Evolutionary conservation across 2,329 filamentous ascomycete species (phyloP).

Genomic region (Cladosporium austrohemisphaericum): DNA sequence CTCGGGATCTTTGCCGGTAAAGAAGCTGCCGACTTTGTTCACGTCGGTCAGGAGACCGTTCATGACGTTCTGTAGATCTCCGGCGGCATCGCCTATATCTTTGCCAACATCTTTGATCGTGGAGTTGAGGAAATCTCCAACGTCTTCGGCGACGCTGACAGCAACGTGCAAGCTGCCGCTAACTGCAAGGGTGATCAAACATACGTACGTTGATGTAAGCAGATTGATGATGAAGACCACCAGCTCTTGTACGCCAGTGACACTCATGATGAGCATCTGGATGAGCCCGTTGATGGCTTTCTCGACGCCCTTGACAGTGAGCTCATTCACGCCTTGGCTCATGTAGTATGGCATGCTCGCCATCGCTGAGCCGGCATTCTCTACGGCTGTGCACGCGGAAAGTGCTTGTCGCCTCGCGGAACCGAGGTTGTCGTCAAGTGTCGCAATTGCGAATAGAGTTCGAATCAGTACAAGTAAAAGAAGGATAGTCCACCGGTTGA

Average conservation of each 20-base stretch:
- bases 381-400: slow-evolving; percentile 84
- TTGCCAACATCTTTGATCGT: slow-evolving; percentile 56
- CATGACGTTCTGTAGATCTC: slow-evolving; percentile 49
- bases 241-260: slow-evolving; percentile 81
- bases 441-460: slow-evolving; percentile 69
- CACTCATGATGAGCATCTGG: slow-evolving; percentile 69
- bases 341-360: slow-evolving; percentile 98
- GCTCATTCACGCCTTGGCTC: slow-evolving; percentile 78
- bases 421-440: slow-evolving; percentile 68
- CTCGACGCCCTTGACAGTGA: slow-evolving; percentile 76
- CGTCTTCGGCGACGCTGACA: slow-evolving; percentile 58
- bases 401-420: slow-evolving; percentile 78
- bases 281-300: slow-evolving; percentile 77
- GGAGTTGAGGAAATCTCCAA: slow-evolving; percentile 58
- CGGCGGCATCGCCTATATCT: slow-evolving; percentile 45
- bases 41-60: slow-evolving; percentile 54
- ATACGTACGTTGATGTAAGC: slow-evolving; percentile 84
- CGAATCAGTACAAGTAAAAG: slow-evolving; percentile 80
- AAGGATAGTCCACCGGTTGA: slow-evolving; percentile 95
- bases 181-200: slow-evolving; percentile 79
- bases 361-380: slow-evolving; percentile 90
- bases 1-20: slow-evolving; percentile 38
- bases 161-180: slow-evolving; percentile 73
- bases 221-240: slow-evolving; percentile 91
- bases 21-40: slow-evolving; percentile 39